phyloP scores from a whole-genome alignment of 257 asterid species.

The Salvia splendens region DNA sequence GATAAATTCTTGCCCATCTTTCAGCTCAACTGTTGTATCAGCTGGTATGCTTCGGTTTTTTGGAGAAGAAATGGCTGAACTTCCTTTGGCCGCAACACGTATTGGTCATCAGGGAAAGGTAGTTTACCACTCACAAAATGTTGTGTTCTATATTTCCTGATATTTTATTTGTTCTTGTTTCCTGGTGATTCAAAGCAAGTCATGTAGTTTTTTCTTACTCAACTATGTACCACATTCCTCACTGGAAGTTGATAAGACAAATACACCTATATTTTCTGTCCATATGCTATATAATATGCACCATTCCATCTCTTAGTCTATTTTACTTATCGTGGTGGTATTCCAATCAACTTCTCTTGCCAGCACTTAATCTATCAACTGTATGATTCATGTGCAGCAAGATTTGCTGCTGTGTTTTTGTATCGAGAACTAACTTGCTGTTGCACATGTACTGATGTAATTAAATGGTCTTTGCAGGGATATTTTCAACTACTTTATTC shows the following conservation, averaged over 20 bases:
- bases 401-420: slow-evolving; percentile 3
- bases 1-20: slow-evolving; percentile 32
- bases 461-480: slow-evolving; percentile 59
- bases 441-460: slow-evolving; percentile 27
- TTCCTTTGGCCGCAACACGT: slow-evolving; percentile 94
- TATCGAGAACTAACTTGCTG: slow-evolving; percentile 4
- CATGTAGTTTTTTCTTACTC: neutral
- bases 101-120: slow-evolving; percentile 81
- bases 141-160: slow-evolving; percentile 5
- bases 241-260: no score
- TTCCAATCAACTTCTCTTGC: neutral
- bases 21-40: slow-evolving; percentile 92
- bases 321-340: neutral
- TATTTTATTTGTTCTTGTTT: slow-evolving; percentile 1
- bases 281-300: neutral
- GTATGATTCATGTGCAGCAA: neutral
- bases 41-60: slow-evolving; percentile 89
- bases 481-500: slow-evolving; percentile 80
- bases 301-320: neutral
- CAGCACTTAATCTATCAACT: neutral
- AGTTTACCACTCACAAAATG: slow-evolving; percentile 27
- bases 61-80: slow-evolving; percentile 91
- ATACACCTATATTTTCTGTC: neutral
- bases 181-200: neutral
- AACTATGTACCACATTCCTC: neutral